Conservation (phyloP, 495 filamentous ascomycete genomes). For the Penicillium cinerascens region DNA sequence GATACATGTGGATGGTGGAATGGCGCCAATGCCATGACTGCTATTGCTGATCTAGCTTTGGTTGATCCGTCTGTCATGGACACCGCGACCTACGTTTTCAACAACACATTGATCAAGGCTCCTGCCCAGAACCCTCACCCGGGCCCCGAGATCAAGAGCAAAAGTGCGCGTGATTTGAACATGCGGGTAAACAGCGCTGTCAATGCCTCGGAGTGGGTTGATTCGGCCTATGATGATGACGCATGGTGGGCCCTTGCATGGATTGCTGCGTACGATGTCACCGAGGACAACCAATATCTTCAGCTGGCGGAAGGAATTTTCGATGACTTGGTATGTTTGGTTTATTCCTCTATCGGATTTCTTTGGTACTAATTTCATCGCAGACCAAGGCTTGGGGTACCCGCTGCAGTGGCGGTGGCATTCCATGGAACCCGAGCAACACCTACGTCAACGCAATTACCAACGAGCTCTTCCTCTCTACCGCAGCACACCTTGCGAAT, state of each 20-base stretch:
- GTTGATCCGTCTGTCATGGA: conserved; percentile 33
- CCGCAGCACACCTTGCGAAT: conserved; percentile 72
- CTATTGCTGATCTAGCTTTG: conserved; percentile 58
- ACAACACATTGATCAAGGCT: conserved; percentile 36
- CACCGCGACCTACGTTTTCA: conserved; percentile 37
- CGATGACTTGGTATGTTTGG: conserved; percentile 47
- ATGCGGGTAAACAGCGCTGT: conserved; percentile 9
- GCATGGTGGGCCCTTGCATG: conserved; percentile 70
- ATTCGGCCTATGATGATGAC: conserved; percentile 68
- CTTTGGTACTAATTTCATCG: conserved; percentile 1
- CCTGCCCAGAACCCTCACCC: conserved; percentile 26
- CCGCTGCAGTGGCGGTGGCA: conserved; percentile 46
- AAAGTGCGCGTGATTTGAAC: background rate
- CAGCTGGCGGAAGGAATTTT: conserved; percentile 57
- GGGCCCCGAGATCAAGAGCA: conserved; percentile 15
- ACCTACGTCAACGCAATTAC: conserved; percentile 66
- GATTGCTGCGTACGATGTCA: conserved; percentile 63
- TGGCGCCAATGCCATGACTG: conserved; percentile 64
- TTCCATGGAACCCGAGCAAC: conserved; percentile 64
- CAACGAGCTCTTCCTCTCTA: conserved; percentile 69
- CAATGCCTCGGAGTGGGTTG: conserved; percentile 40
- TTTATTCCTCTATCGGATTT: background rate
- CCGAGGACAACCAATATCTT: conserved; percentile 52
- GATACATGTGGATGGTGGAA: conserved; percentile 73
- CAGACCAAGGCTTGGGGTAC: conserved; percentile 48